Conservation (phyloP, 23 red algal genomes). For the Gracilaria gracilis region DNA sequence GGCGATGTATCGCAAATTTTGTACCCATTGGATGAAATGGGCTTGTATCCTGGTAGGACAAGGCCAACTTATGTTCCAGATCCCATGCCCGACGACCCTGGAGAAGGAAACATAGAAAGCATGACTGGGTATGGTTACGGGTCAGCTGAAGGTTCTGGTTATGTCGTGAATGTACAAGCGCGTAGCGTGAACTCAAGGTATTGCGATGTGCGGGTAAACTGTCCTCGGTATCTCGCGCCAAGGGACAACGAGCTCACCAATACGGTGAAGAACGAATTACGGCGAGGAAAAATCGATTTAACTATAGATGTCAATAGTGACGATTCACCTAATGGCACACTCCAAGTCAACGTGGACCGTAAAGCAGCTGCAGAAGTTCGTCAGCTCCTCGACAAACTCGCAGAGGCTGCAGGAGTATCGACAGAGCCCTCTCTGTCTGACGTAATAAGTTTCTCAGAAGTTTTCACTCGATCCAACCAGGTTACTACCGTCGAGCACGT, state of each 20-base stretch:
- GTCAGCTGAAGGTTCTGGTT: slow-evolving; percentile 10
- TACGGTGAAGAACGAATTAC: slow-evolving; percentile 48
- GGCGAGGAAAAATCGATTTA: slow-evolving; percentile 52
- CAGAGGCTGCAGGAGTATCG: slow-evolving; percentile 45
- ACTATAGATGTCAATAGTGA: slow-evolving; percentile 41
- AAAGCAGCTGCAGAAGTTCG: slow-evolving; percentile 48
- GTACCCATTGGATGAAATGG: slow-evolving; percentile 26
- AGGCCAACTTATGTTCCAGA: slow-evolving; percentile 13
- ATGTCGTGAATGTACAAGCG: slow-evolving; percentile 41
- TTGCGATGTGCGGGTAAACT: slow-evolving; percentile 58
- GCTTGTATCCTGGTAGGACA: slow-evolving; percentile 25
- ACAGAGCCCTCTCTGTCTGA: slow-evolving; percentile 62
- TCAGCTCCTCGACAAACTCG: slow-evolving; percentile 64
- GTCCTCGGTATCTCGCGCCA: slow-evolving; percentile 21
- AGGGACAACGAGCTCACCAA: slow-evolving; percentile 52
- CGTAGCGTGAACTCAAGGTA: slow-evolving; percentile 68
- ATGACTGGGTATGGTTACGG: slow-evolving; percentile 80
- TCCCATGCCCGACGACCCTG: slow-evolving; percentile 48
- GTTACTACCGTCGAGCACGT: slow-evolving; percentile 5
- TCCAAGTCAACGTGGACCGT: slow-evolving; percentile 34
- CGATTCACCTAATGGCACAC: not conserved
- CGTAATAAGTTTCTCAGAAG: slow-evolving; percentile 73
- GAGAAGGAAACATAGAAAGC: slow-evolving; percentile 65
- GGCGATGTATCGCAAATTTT: slow-evolving; percentile 49
- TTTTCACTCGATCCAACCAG: slow-evolving; percentile 40